phyloP scores from a whole-genome alignment of 169 alveolate species.

The Cryptosporidium ubiquitum region DNA sequence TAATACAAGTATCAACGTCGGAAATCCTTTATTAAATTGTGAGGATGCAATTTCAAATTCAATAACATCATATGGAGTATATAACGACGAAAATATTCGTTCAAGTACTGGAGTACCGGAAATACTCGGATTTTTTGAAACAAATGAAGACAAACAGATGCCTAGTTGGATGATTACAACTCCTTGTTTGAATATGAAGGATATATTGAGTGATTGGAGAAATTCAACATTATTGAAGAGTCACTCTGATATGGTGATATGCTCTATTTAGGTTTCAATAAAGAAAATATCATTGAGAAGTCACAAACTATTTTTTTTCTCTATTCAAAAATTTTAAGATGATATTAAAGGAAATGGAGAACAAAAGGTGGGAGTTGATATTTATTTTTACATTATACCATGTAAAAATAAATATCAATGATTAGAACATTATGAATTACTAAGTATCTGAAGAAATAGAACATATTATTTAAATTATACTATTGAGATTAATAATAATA shows the following conservation, averaged over 20 bases:
- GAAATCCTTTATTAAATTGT: not conserved
- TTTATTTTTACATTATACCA: too few species aligned
- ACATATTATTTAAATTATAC: too few species aligned
- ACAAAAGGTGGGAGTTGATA: too few species aligned
- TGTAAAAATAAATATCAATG: too few species aligned
- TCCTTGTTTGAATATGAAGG: slow-evolving; percentile 54
- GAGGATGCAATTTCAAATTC: not conserved
- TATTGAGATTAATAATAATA: too few species aligned
- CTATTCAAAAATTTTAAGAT: too few species aligned
- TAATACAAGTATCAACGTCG: not conserved
- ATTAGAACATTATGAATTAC: not conserved
- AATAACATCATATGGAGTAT: not conserved
- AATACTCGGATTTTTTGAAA: slow-evolving; percentile 4
- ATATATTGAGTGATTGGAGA: slow-evolving; percentile 64
- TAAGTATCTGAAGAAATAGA: not conserved
- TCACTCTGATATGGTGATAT: slow-evolving; percentile 51
- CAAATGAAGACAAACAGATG: slow-evolving; percentile 35
- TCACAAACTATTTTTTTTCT: too few species aligned
- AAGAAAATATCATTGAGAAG: not conserved
- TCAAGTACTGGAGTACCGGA: not conserved
- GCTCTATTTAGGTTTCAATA: slow-evolving; percentile 8
- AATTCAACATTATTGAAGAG: slow-evolving; percentile 36
- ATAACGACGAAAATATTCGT: slow-evolving; percentile 1
- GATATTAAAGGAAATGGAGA: too few species aligned
- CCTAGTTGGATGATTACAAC: slow-evolving; percentile 37